Evolutionary conservation across 2,329 filamentous ascomycete species (phyloP).

Genomic region (Ilyonectria robusta): DNA sequence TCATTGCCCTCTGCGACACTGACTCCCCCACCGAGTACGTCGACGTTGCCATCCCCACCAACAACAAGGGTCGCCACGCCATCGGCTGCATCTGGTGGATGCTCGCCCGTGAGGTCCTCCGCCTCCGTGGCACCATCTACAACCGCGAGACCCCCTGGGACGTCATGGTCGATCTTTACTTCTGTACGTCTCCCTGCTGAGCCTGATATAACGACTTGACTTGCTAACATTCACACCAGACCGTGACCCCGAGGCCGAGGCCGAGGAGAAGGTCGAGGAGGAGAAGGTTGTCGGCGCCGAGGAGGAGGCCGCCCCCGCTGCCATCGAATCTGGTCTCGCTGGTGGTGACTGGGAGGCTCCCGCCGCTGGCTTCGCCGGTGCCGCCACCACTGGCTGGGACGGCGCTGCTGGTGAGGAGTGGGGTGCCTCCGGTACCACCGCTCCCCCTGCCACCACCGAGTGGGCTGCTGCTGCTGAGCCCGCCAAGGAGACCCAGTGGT

Average conservation of each 20-base stretch:
- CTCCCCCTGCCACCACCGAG: slow-evolving; percentile 75
- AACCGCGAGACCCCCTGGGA: slow-evolving; percentile 98
- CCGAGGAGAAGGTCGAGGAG: slow-evolving; percentile 96
- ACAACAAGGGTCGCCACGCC: slow-evolving; percentile 99
- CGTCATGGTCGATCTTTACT: slow-evolving; percentile 99
- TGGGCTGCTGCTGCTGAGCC: slow-evolving; percentile 71
- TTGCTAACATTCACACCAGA: slow-evolving; percentile 62
- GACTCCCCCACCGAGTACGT: slow-evolving; percentile 99
- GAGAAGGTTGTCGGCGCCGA: slow-evolving; percentile 92
- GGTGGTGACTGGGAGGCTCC: slow-evolving; percentile 88
- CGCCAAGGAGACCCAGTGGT: slow-evolving; percentile 71
- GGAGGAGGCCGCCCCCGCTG: slow-evolving; percentile 78
- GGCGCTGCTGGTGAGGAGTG: slow-evolving; percentile 74
- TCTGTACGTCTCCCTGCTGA: slow-evolving; percentile 74
- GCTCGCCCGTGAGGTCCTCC: slow-evolving; percentile 99
- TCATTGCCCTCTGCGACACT: slow-evolving; percentile 98
- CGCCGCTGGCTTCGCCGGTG: slow-evolving; percentile 78
- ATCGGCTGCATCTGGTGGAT: slow-evolving; percentile 99
- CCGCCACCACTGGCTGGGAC: slow-evolving; percentile 70
- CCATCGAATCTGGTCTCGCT: slow-evolving; percentile 84
- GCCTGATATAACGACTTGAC: neutral
- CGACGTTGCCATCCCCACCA: slow-evolving; percentile 99
- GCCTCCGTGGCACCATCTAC: slow-evolving; percentile 96
- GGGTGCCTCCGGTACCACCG: slow-evolving; percentile 64
- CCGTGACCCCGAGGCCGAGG: slow-evolving; percentile 99